These are phyloP conservation scores for Dispira simplex DNA, from an alignment of 192 early-diverging fungal species.

Conservation along the genomic window DNA sequence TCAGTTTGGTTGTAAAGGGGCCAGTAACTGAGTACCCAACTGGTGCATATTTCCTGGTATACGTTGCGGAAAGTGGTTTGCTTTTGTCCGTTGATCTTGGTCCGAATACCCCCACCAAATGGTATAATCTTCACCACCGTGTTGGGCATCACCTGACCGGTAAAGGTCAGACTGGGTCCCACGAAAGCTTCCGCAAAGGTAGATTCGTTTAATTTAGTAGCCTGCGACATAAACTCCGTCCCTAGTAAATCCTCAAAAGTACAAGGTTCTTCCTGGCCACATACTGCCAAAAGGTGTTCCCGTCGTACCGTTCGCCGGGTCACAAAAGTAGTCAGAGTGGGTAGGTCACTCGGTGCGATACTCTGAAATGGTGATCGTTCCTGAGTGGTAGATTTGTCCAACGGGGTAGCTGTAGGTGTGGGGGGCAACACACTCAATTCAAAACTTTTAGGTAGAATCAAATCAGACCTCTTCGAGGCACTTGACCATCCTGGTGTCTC, in stretches of 20 bases:
- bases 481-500: background rate
- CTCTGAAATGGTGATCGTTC: background rate
- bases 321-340: background rate
- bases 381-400: background rate
- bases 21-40: constrained; percentile 31
- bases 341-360: background rate
- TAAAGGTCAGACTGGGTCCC: constrained; percentile 11
- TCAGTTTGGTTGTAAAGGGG: constrained; percentile 25
- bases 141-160: constrained; percentile 11
- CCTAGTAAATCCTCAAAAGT: background rate
- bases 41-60: constrained; percentile 44
- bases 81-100: constrained; percentile 22
- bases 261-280: background rate
- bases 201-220: constrained; percentile 69
- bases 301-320: constrained; percentile 2
- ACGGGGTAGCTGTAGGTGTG: background rate
- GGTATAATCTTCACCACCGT: constrained; percentile 74
- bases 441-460: background rate
- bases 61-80: constrained; percentile 35
- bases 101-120: constrained; percentile 35
- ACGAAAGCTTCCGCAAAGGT: constrained; percentile 73
- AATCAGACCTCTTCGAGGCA: background rate
- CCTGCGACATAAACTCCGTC: background rate
- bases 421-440: background rate
- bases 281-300: background rate